These are phyloP conservation scores for Smittium mucronatum DNA, from an alignment of 371 early-diverging fungal species.

Conservation along the genomic window DNA sequence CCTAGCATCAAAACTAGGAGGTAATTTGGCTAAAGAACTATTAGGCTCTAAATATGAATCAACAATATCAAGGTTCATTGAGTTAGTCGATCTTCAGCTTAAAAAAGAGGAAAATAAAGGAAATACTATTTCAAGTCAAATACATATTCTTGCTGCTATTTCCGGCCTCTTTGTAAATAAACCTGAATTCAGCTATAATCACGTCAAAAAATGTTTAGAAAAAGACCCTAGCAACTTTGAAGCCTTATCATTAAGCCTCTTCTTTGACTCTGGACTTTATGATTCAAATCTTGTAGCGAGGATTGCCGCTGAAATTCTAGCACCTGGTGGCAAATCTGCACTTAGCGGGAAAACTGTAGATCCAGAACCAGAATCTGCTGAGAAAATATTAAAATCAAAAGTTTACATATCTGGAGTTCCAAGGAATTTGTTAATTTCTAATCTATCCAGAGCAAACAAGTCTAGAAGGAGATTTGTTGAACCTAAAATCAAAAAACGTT, in stretches of 20 bases:
- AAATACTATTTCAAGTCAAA: too few relatives aligned
- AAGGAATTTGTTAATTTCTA: not conserved
- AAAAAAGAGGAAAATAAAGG: too few relatives aligned
- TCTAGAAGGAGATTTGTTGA: not conserved
- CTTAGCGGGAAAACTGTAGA: too few relatives aligned
- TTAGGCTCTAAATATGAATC: not conserved
- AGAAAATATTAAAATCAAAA: not conserved
- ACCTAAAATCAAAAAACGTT: not conserved
- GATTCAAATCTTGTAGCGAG: too few relatives aligned
- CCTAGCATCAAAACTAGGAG: not conserved
- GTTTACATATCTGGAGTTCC: not conserved
- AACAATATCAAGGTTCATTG: not conserved
- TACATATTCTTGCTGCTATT: not conserved
- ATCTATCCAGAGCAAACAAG: not conserved
- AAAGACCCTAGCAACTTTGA: not conserved
- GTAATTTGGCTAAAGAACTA: not conserved
- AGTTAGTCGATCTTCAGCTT: not conserved
- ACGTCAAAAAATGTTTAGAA: not conserved
- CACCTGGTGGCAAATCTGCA: too few relatives aligned
- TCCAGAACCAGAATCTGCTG: not conserved
- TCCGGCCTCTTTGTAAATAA: not conserved
- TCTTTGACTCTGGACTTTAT: too few relatives aligned
- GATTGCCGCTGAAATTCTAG: too few relatives aligned
- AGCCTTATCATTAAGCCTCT: not conserved
- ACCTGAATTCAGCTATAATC: not conserved